Percentiles rank a stretch among this genome's conserved stretches.
Evolutionary conservation across 2,329 filamentous ascomycete genomes (phyloP).

Genomic region (Fusarium oligoseptatum): DNA sequence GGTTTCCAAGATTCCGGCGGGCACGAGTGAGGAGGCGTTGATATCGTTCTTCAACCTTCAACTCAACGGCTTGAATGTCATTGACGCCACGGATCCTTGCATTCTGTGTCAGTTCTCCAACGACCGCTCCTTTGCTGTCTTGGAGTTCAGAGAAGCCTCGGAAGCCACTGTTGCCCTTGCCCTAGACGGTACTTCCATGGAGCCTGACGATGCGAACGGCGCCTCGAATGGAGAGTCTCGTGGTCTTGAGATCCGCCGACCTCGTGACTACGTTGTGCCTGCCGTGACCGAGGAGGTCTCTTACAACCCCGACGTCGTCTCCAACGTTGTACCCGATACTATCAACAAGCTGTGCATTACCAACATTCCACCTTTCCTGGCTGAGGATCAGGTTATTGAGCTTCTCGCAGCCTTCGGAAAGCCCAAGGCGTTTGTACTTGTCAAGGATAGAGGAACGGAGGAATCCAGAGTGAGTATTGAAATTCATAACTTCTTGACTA

Average conservation of each 20-base stretch:
- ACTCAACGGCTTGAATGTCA: conserved; percentile 94
- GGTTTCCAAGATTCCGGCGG: conserved; percentile 82
- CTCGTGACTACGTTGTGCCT: conserved; percentile 97
- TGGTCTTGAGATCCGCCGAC: conserved; percentile 83
- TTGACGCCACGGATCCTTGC: conserved; percentile 87
- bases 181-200: conserved; percentile 90
- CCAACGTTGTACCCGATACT: conserved; percentile 87
- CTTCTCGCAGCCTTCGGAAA: conserved; percentile 92
- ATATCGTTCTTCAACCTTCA: conserved; percentile 94
- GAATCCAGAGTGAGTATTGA: conserved; percentile 81
- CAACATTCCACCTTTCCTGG: conserved; percentile 89
- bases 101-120: conserved; percentile 84
- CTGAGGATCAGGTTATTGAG: conserved; percentile 92
- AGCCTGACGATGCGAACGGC: conserved; percentile 73
- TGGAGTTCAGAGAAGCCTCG: conserved; percentile 89
- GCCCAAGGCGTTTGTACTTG: conserved; percentile 90
- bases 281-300: conserved; percentile 79
- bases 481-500: too few relatives aligned
- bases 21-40: conserved; percentile 80
- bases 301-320: conserved; percentile 82
- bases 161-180: conserved; percentile 94
- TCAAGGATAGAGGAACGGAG: conserved; percentile 87
- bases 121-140: conserved; percentile 83
- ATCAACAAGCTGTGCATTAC: conserved; percentile 95
- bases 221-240: conserved; percentile 64